These are phyloP conservation scores for Cutaneotrichosporon sp. DNA, from an alignment of 1,284 basidiomycete genomes.

Conservation along the genomic window DNA sequence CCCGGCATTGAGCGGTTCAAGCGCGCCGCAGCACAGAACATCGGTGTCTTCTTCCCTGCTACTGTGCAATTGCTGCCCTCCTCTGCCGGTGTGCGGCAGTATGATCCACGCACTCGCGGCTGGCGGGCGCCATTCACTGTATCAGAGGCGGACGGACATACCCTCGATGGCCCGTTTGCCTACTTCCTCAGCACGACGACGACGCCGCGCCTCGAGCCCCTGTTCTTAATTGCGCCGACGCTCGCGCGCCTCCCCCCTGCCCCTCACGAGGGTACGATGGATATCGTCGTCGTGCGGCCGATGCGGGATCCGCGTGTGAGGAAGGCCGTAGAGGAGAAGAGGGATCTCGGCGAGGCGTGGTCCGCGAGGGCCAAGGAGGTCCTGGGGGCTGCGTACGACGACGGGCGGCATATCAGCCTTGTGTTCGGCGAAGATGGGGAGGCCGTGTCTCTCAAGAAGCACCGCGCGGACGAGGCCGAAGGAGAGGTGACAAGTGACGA, in stretches of 20 bases:
- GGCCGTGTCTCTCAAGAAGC: neutral
- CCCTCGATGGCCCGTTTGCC: constrained; percentile 57
- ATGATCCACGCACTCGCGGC: constrained; percentile 54
- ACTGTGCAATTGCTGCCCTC: constrained; percentile 53
- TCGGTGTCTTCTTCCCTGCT: constrained; percentile 65
- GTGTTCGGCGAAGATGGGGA: constrained; percentile 51
- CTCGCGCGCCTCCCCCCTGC: constrained; percentile 24
- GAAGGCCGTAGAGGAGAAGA: neutral
- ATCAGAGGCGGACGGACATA: too few relatives aligned
- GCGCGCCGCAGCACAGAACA: constrained; percentile 71
- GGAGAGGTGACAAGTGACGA: constrained; percentile 62
- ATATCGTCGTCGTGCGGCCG: constrained; percentile 79
- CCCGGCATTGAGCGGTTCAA: constrained; percentile 82
- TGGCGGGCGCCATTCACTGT: constrained; percentile 52
- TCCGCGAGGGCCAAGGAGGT: constrained; percentile 49
- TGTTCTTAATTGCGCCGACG: constrained; percentile 69
- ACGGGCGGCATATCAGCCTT: constrained; percentile 64
- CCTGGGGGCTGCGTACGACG: constrained; percentile 63
- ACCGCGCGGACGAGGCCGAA: constrained; percentile 38
- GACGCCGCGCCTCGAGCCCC: constrained; percentile 74
- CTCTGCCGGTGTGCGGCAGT: constrained; percentile 49
- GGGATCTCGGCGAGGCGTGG: constrained; percentile 48
- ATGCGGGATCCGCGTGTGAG: constrained; percentile 59
- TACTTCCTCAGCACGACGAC: constrained; percentile 80
- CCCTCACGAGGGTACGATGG: constrained; percentile 55